Evolutionary conservation across 2,329 filamentous ascomycete species (phyloP).

Genomic region (Pseudocercospora ulei): DNA sequence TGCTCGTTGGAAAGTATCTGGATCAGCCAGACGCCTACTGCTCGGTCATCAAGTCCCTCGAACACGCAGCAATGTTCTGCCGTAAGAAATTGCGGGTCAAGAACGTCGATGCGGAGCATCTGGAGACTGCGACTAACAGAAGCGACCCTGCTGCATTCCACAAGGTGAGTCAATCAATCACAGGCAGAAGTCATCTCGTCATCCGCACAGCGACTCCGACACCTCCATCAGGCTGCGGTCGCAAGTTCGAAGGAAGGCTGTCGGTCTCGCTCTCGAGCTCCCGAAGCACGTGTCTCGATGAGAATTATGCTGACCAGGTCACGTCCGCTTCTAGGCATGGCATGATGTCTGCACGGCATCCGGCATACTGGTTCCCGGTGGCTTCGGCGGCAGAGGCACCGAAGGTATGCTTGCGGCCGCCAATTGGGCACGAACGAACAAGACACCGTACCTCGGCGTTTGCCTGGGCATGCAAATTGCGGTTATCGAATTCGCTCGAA

Average conservation of each 20-base stretch:
- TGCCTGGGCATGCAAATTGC: slow-evolving; percentile 90
- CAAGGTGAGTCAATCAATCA: too few species aligned
- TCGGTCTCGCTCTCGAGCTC: too few species aligned
- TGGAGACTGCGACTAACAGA: slow-evolving; percentile 58
- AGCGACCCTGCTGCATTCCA: slow-evolving; percentile 64
- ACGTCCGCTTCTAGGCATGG: too few species aligned
- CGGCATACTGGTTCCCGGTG: slow-evolving; percentile 61
- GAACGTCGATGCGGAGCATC: slow-evolving; percentile 75
- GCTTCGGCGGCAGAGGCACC: slow-evolving; percentile 71
- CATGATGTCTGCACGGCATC: slow-evolving; percentile 62
- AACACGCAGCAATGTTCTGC: slow-evolving; percentile 85
- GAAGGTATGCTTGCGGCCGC: slow-evolving; percentile 83
- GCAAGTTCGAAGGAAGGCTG: too few species aligned
- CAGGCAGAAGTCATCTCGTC: too few species aligned
- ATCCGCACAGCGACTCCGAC: too few species aligned
- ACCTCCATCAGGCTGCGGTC: too few species aligned
- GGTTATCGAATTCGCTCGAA: slow-evolving; percentile 77
- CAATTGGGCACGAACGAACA: slow-evolving; percentile 76
- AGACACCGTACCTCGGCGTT: slow-evolving; percentile 75
- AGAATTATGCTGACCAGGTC: too few species aligned
- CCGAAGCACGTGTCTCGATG: too few species aligned
- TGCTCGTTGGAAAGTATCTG: slow-evolving; percentile 85
- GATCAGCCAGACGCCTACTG: slow-evolving; percentile 78
- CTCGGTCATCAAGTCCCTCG: slow-evolving; percentile 72
- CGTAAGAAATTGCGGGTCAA: slow-evolving; percentile 66